phyloP scores from a whole-genome alignment of 177 flowering plant species.

The Vitis hybrid region DNA sequence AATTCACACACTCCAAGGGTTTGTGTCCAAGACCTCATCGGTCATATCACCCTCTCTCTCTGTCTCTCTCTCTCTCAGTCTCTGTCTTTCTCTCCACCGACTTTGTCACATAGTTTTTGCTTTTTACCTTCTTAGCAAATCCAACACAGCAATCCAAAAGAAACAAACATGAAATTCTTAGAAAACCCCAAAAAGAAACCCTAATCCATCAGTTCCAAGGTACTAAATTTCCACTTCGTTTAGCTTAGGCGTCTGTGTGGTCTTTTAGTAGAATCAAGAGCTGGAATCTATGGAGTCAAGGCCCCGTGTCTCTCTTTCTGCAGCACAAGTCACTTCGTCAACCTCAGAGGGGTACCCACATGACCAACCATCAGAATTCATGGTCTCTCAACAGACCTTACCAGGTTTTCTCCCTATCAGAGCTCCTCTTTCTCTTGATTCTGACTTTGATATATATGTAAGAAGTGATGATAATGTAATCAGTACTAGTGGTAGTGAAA shows the following conservation, averaged over 20 bases:
- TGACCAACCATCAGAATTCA: not conserved
- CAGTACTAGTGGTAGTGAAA: constrained; percentile 3
- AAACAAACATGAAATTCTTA: too few species aligned
- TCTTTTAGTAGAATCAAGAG: not conserved
- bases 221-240: too few species aligned
- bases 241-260: not conserved
- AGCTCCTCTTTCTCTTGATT: constrained; percentile 42
- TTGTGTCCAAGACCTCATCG: too few species aligned
- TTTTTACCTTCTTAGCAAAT: too few species aligned
- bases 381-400: constrained; percentile 1
- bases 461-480: not conserved
- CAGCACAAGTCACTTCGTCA: constrained; percentile 21
- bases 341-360: not conserved
- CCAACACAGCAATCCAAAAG: too few species aligned
- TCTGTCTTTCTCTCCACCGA: too few species aligned
- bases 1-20: too few species aligned
- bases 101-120: too few species aligned
- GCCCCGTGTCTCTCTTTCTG: constrained; percentile 20
- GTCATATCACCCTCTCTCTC: too few species aligned
- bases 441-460: constrained; percentile 22
- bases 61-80: too few species aligned
- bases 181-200: too few species aligned
- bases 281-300: constrained; percentile 12
- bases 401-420: constrained; percentile 36
- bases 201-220: too few species aligned